Evolutionary conservation across 371 early-diverging fungal genomes (phyloP).

Genomic region (Mortierella sp.): DNA sequence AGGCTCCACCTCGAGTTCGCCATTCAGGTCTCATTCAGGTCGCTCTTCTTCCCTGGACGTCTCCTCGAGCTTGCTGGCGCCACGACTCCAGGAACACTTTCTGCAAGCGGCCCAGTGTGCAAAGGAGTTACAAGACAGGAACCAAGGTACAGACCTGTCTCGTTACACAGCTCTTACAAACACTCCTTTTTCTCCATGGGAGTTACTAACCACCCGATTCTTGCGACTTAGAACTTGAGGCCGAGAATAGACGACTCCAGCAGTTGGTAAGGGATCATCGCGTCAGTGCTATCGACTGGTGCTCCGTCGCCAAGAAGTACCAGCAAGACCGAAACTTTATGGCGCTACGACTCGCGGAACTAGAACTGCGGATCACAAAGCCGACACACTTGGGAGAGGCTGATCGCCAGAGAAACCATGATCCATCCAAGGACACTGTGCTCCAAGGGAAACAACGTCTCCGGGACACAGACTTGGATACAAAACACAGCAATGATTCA

Average conservation of each 20-base stretch:
- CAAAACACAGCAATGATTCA: not conserved
- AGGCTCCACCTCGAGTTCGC: too few species aligned
- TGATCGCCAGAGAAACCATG: not conserved
- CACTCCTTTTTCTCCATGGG: too few species aligned
- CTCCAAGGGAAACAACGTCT: not conserved
- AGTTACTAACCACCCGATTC: not conserved
- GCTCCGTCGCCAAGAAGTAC: conserved; percentile 25
- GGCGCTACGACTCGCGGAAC: conserved; percentile 24
- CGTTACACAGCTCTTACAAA: too few species aligned
- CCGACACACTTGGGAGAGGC: not conserved
- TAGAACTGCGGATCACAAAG: conserved; percentile 22
- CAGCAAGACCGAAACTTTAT: conserved; percentile 36
- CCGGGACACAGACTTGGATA: not conserved
- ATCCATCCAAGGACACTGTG: not conserved
- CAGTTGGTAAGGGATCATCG: conserved; percentile 4
- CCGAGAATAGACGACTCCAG: conserved; percentile 16
- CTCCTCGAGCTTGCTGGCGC: too few species aligned
- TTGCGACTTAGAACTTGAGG: conserved; percentile 19
- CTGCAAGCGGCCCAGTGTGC: too few species aligned
- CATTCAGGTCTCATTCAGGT: too few species aligned
- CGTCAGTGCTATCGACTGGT: conserved; percentile 36
- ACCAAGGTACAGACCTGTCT: not conserved
- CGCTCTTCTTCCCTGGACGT: too few species aligned
- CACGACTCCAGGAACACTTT: too few species aligned
- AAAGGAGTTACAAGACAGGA: too few species aligned